These are phyloP conservation scores for Endocarpon pusillum DNA, from an alignment of 495 filamentous ascomycete species.

Conservation along the genomic window DNA sequence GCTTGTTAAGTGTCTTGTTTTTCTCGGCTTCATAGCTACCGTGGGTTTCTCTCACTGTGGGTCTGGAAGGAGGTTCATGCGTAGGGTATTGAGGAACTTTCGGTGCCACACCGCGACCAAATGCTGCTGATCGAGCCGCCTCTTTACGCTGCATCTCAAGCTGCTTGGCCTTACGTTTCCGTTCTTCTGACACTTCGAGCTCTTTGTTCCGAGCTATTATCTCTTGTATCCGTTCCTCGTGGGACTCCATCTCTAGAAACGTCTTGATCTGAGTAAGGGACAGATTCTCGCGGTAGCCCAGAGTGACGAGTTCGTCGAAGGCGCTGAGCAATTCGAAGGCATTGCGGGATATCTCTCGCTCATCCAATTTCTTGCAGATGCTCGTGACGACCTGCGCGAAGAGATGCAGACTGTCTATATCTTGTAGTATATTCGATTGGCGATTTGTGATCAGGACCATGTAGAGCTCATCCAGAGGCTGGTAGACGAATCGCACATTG, in stretches of 20 bases:
- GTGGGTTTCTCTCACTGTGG: constrained; percentile 61
- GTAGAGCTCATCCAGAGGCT: constrained; percentile 95
- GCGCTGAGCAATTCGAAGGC: constrained; percentile 89
- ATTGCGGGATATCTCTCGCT: constrained; percentile 84
- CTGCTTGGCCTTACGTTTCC: constrained; percentile 95
- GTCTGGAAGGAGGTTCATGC: constrained; percentile 65
- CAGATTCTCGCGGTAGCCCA: constrained; percentile 90
- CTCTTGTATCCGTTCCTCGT: constrained; percentile 95
- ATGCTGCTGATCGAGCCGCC: constrained; percentile 36
- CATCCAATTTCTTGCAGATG: constrained; percentile 90
- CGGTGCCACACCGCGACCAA: constrained; percentile 35
- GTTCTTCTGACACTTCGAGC: constrained; percentile 89
- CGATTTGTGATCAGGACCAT: constrained; percentile 99
- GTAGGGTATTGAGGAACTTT: constrained; percentile 71
- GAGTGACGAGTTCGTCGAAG: constrained; percentile 88
- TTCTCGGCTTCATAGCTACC: constrained; percentile 92
- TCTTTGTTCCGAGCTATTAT: constrained; percentile 99
- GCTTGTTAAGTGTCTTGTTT: constrained; percentile 58
- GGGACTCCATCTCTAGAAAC: constrained; percentile 96
- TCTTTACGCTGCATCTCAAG: constrained; percentile 97
- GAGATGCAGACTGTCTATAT: constrained; percentile 92
- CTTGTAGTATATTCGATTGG: constrained; percentile 96
- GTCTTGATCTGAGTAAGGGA: constrained; percentile 93
- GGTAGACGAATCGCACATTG: constrained; percentile 98
- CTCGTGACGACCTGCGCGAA: constrained; percentile 94